Conservation (phyloP, 2,329 filamentous ascomycete species). For the Xylaria sp. region DNA sequence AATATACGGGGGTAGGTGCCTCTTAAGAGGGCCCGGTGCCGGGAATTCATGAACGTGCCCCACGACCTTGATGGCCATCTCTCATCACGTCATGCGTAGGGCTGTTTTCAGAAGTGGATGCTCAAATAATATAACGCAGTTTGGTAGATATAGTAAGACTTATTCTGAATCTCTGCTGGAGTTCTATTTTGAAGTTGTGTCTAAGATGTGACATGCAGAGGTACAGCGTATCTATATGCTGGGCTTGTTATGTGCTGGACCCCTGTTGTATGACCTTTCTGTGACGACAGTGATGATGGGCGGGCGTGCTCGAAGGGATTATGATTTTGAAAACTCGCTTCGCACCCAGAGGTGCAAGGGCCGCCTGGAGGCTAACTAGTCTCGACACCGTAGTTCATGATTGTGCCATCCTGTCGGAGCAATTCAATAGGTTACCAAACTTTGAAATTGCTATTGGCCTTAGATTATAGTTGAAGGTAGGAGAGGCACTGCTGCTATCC, state of each 20-base stretch:
- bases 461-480: background rate
- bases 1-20: background rate
- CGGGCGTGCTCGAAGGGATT: background rate
- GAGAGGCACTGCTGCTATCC: background rate
- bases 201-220: background rate
- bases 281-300: background rate
- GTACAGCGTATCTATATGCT: background rate
- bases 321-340: background rate
- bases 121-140: background rate
- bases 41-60: constrained; percentile 5
- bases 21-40: constrained; percentile 9
- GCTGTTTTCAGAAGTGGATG: constrained; percentile 5
- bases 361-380: too few relatives aligned
- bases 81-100: constrained; percentile 10
- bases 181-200: background rate
- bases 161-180: background rate
- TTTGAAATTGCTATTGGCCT: background rate
- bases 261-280: background rate
- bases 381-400: background rate
- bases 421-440: background rate
- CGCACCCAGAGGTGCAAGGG: background rate
- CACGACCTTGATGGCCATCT: constrained; percentile 32
- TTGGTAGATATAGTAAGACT: background rate
- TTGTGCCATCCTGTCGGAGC: background rate
- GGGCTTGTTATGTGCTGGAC: background rate